These are phyloP conservation scores for Solanum chacoense DNA, from an alignment of 305 asterid species.

Conservation along the genomic window DNA sequence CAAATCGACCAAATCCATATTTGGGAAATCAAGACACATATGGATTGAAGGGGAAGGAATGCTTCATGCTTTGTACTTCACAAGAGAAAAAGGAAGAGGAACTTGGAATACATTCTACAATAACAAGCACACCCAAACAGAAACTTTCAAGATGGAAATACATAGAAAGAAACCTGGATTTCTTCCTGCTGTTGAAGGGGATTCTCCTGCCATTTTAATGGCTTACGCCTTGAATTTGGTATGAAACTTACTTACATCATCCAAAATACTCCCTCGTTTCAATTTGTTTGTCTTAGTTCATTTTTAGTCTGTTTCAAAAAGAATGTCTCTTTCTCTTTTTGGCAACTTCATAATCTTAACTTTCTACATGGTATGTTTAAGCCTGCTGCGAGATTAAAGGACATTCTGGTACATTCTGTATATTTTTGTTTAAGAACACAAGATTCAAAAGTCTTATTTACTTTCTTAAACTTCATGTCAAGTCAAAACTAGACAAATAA, in stretches of 20 bases:
- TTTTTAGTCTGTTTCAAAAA: background rate
- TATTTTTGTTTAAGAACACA: background rate
- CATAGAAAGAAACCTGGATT: slow-evolving; percentile 14
- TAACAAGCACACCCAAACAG: slow-evolving; percentile 14
- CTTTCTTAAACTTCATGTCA: background rate
- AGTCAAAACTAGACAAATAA: background rate
- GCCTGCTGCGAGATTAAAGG: background rate
- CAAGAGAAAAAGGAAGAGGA: background rate
- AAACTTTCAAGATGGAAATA: slow-evolving; percentile 3
- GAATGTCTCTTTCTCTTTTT: background rate
- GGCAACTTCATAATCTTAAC: background rate
- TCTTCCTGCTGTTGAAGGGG: slow-evolving; percentile 24
- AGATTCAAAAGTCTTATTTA: no score
- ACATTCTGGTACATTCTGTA: background rate
- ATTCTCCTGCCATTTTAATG: slow-evolving; percentile 15
- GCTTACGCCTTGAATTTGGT: slow-evolving; percentile 14
- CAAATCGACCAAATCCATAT: slow-evolving; percentile 13
- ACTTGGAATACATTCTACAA: slow-evolving; percentile 16
- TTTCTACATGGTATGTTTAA: background rate
- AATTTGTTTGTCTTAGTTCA: background rate
- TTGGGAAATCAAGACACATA: slow-evolving; percentile 16
- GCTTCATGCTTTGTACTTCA: slow-evolving; percentile 28
- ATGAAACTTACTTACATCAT: background rate
- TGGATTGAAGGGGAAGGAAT: slow-evolving; percentile 41
- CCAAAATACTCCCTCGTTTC: background rate